Percentiles rank a stretch among this genome's conserved stretches.
These are phyloP conservation scores for Pistacia vera DNA, from an alignment of 345 rosid genomes.

Conservation along the genomic window DNA sequence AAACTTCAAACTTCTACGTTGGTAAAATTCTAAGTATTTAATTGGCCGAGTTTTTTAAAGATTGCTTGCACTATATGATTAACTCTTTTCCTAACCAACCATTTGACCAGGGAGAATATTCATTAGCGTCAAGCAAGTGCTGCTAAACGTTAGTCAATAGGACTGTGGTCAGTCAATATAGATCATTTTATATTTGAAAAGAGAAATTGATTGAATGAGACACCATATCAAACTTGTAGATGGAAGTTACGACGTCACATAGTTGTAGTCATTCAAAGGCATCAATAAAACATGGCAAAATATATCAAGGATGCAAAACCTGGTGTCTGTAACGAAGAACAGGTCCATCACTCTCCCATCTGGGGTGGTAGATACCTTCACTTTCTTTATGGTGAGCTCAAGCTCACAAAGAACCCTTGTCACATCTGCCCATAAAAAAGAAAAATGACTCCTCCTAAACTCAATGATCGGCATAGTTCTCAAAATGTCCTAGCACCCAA, in stretches of 20 bases:
- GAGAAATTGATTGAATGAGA: background rate
- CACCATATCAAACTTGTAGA: background rate
- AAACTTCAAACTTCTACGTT: background rate
- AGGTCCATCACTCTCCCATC: conserved; percentile 94
- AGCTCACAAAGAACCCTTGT: conserved; percentile 76
- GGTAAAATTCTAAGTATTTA: background rate
- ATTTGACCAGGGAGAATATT: conserved; percentile 2
- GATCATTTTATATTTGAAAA: background rate
- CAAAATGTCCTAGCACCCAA: conserved; percentile 10
- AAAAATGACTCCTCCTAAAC: conserved; percentile 15
- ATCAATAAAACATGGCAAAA: conserved; percentile 2
- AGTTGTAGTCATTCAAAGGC: conserved; percentile 7
- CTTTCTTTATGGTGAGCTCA: conserved; percentile 88
- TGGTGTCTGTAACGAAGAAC: conserved; percentile 88
- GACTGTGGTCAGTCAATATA: background rate
- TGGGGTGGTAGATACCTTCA: conserved; percentile 95
- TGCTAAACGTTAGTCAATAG: background rate
- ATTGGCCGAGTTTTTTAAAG: background rate
- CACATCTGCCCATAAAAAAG: conserved; percentile 56
- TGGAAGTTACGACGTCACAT: background rate
- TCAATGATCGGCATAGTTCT: conserved; percentile 11
- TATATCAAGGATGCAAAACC: conserved; percentile 44
- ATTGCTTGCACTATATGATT: background rate
- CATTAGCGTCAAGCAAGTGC: background rate
- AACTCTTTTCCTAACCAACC: background rate